Base-by-base conservation (phyloP, 2,329 filamentous ascomycete genomes). In the Acrocalymma vagum region DNA sequence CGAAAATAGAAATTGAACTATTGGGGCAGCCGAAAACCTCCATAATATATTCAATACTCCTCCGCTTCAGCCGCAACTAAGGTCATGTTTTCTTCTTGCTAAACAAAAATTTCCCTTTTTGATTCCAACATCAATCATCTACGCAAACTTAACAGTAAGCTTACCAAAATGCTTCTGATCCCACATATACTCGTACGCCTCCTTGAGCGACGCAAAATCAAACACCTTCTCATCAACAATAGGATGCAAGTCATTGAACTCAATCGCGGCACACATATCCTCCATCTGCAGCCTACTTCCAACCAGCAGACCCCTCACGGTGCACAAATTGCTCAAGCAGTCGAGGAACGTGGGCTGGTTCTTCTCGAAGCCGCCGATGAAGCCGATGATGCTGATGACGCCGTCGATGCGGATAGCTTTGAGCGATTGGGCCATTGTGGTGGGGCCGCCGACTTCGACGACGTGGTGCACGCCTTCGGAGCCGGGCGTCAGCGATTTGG, bases 391-490 rank as follows among this genome's bases (percentile, higher is more conserved):
- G 43, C 63, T 73, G 22, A 69, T 68, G 10, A 81, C 67, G 22
- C 80, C 81, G 49, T 83, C 81, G 20, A 76, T 74, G 36, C 72
- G 72, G 42, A 83, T 69, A 2, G 78, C 78, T 48, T 77, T 77
- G 26, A 86, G 67, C 3, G 66, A 70, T 51, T 73, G 69, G 2
- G 70, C 55, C 49, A 88, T 74, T 0, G 84, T 87, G n/a, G 73
- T 76, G 1, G 81, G 73, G 0, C 85, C 85, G 9, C 82, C 85
- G n/a, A 87, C 79, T 54, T 89, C 86, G 25, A 87, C 58, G 25
- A 88, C 71, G 45, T 84, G 75, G 53, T 87, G 78, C 6, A 86
- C 79, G 9, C 86, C 86, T 2, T 54, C 57, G 11, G 77, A 77
- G 1, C 71, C 63, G 0, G 79, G 72, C 0, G 79, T 81, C 5